Percentiles rank a stretch among this genome's conserved stretches.
phyloP scores from a whole-genome alignment of 768 basidiomycete genomes.

The Porpolomopsis calyptriformis region DNA sequence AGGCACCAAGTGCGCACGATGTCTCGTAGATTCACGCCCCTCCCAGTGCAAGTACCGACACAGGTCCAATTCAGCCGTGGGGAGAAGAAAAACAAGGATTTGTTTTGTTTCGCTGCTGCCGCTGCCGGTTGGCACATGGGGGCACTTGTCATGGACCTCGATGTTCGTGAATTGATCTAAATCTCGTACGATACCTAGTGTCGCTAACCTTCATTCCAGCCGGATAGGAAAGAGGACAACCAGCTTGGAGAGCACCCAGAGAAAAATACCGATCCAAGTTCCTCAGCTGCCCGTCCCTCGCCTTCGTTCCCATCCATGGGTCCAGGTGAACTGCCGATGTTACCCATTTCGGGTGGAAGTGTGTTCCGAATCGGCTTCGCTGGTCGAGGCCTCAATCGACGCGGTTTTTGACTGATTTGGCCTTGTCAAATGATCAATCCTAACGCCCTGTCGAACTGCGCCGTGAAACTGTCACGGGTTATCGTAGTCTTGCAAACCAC shows the following conservation, averaged over 20 bases:
- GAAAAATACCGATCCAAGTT: too few species aligned
- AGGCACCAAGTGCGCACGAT: constrained; percentile 18
- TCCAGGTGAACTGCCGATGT: constrained; percentile 9
- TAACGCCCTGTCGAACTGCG: too few species aligned
- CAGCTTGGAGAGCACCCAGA: constrained; percentile 25
- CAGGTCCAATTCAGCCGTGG: constrained; percentile 63
- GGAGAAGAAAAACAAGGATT: constrained; percentile 37
- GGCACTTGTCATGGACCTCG: constrained; percentile 76
- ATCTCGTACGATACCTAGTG: too few species aligned
- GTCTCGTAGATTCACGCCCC: constrained; percentile 24
- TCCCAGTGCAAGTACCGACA: constrained; percentile 46
- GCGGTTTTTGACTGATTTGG: too few species aligned
- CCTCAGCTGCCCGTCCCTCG: too few species aligned
- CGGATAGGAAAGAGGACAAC: constrained; percentile 20
- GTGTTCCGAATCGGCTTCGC: constrained; percentile 50
- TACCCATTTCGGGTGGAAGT: constrained; percentile 11
- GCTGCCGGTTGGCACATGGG: constrained; percentile 91
- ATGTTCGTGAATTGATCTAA: constrained; percentile 35
- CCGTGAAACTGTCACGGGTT: too few species aligned
- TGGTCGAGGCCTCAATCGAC: too few species aligned
- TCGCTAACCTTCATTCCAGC: constrained; percentile 5
- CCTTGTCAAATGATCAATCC: too few species aligned
- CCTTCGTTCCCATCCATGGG: constrained; percentile 6
- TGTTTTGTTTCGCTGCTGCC: constrained; percentile 71
- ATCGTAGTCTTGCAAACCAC: too few species aligned